Percentiles rank a stretch among this genome's conserved stretches.
Conservation (phyloP, 139 green algal genomes). For the Nannochloris sp. region DNA sequence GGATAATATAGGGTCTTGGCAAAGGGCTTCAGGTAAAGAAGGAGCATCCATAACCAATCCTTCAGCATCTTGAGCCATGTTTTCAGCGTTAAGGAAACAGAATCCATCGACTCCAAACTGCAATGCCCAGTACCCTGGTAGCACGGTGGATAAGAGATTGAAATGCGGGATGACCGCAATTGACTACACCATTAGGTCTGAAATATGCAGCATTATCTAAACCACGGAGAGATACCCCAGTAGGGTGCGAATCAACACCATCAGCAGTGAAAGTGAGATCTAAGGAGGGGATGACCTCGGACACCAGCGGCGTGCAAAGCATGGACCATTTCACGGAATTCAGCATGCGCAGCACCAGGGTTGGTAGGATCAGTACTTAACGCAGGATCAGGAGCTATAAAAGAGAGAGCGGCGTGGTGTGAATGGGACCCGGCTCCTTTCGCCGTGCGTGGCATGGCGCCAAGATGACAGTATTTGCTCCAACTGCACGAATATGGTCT, state of each 20-base stretch:
- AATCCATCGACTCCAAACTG: conserved; percentile 76
- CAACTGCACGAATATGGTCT: conserved; percentile 22
- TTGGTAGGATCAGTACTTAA: conserved; percentile 20
- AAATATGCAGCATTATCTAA: conserved; percentile 65
- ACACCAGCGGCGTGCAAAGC: conserved; percentile 51
- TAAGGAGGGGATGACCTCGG: conserved; percentile 59
- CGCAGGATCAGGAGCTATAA: conserved; percentile 43
- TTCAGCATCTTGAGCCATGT: conserved; percentile 47
- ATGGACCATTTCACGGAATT: conserved; percentile 51
- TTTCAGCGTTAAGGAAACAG: conserved; percentile 72
- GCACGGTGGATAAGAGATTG: conserved; percentile 44
- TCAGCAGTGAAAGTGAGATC: conserved; percentile 73
- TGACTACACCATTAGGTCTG: conserved; percentile 47
- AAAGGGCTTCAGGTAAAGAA: conserved; percentile 59
- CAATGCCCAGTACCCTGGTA: conserved; percentile 52
- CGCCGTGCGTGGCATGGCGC: conserved; percentile 20
- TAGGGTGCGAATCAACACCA: conserved; percentile 40
- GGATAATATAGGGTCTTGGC: conserved; percentile 33
- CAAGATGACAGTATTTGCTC: conserved; percentile 52
- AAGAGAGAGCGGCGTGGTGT: conserved; percentile 28
- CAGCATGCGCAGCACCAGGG: conserved; percentile 23
- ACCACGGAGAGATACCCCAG: conserved; percentile 38
- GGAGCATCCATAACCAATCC: conserved; percentile 60
- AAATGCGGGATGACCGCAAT: conserved; percentile 57
- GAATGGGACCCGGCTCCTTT: not conserved